phyloP scores from a whole-genome alignment of 305 asterid species.

The Striga hermonthica region DNA sequence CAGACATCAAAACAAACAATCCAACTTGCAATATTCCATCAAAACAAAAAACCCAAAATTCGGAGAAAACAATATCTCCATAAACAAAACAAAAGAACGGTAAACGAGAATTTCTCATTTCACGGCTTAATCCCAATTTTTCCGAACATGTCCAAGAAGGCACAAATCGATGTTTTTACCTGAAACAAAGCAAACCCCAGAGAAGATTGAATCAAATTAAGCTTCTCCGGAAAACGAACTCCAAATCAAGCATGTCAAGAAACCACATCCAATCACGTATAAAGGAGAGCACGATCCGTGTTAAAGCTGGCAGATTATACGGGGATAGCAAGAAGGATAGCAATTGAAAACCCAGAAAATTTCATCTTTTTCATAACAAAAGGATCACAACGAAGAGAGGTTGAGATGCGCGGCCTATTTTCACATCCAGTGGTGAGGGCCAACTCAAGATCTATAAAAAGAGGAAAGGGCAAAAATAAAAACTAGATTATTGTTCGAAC shows the following conservation, averaged over 20 bases:
- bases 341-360: conserved; percentile 24
- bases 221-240: conserved; percentile 15
- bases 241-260: conserved; percentile 20
- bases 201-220: conserved; percentile 29
- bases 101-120: neutral
- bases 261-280: conserved; percentile 24
- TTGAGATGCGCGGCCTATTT: conserved; percentile 30
- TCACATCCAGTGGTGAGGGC: conserved; percentile 24
- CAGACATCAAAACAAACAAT: neutral
- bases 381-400: conserved; percentile 7
- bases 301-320: conserved; percentile 10
- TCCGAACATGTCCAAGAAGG: neutral
- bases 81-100: neutral
- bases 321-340: conserved; percentile 6
- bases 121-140: conserved; percentile 5
- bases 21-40: neutral
- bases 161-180: conserved; percentile 21
- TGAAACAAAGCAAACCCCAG: conserved; percentile 14
- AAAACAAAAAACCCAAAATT: neutral
- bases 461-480: neutral
- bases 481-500: conserved; percentile 27
- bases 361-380: neutral
- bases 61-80: conserved; percentile 7
- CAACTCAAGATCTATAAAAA: conserved; percentile 30
- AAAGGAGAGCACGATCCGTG: conserved; percentile 32